Evolutionary conservation across 495 filamentous ascomycete genomes (phyloP).

Genomic region (Neurospora sp.): DNA sequence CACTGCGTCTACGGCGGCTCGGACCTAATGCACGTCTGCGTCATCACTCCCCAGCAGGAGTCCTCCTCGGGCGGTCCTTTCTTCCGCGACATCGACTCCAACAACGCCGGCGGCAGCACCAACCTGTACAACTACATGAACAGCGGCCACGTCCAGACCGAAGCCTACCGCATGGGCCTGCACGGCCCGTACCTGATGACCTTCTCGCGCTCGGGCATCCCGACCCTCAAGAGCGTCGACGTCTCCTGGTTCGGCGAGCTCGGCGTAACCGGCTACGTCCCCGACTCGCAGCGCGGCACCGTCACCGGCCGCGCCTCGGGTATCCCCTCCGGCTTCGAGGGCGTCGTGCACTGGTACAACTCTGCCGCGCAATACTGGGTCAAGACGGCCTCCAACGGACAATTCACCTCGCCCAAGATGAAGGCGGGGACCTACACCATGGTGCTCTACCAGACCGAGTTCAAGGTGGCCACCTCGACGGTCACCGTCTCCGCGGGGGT

Average conservation of each 20-base stretch:
- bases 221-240: constrained; percentile 37
- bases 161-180: constrained; percentile 51
- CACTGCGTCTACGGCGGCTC: constrained; percentile 46
- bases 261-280: constrained; percentile 47
- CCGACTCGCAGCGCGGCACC: constrained; percentile 42
- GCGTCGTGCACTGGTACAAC: constrained; percentile 60
- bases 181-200: constrained; percentile 56
- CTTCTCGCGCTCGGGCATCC: constrained; percentile 50
- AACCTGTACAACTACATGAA: constrained; percentile 65
- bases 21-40: constrained; percentile 40
- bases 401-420: constrained; percentile 55
- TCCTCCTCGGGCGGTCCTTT: constrained; percentile 48
- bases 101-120: constrained; percentile 48
- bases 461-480: constrained; percentile 40
- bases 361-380: constrained; percentile 54
- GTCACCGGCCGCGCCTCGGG: constrained; percentile 49
- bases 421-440: constrained; percentile 59
- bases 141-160: constrained; percentile 53
- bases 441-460: constrained; percentile 57
- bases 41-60: constrained; percentile 42
- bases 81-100: constrained; percentile 55
- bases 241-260: constrained; percentile 51
- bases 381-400: constrained; percentile 39
- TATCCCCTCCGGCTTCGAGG: constrained; percentile 35
- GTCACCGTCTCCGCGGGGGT: constrained; percentile 47